phyloP scores from a whole-genome alignment of 345 rosid genomes.

The Citrus maxima region DNA sequence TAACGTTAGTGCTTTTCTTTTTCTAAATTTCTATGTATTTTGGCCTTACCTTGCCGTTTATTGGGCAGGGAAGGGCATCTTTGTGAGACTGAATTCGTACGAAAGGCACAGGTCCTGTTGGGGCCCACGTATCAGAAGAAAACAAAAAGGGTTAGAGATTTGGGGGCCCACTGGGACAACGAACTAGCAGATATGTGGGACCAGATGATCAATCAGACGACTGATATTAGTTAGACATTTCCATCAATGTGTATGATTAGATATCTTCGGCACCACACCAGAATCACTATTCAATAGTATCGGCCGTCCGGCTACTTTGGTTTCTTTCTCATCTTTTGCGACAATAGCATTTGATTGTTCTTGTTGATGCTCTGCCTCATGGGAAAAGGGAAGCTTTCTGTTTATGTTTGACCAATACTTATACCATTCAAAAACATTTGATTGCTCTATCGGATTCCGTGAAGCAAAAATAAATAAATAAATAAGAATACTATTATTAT shows the following conservation, averaged over 20 bases:
- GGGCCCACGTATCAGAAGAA: not conserved
- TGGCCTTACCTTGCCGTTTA: not conserved
- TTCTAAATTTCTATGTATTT: not conserved
- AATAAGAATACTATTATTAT: not conserved
- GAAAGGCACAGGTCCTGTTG: not conserved
- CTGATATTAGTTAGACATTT: not conserved
- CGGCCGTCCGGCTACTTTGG: not conserved
- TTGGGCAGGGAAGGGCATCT: not conserved
- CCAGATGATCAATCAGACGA: conserved; percentile 6
- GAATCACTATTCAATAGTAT: too few relatives aligned
- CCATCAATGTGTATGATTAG: not conserved
- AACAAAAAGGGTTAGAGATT: not conserved
- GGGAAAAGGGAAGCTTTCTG: not conserved
- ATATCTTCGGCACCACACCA: too few relatives aligned
- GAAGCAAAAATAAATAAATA: fast-evolving
- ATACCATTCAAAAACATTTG: not conserved
- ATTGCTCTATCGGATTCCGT: too few relatives aligned
- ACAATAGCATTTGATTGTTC: not conserved
- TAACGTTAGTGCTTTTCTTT: not conserved
- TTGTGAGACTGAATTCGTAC: not conserved
- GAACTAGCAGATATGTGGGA: not conserved
- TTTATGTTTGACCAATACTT: not conserved
- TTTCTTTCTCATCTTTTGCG: not conserved
- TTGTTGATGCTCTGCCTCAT: not conserved
- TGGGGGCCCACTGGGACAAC: conserved; percentile 5